phyloP scores from a whole-genome alignment of 2,329 filamentous ascomycete species.

The Colletotrichum zoysiae region DNA sequence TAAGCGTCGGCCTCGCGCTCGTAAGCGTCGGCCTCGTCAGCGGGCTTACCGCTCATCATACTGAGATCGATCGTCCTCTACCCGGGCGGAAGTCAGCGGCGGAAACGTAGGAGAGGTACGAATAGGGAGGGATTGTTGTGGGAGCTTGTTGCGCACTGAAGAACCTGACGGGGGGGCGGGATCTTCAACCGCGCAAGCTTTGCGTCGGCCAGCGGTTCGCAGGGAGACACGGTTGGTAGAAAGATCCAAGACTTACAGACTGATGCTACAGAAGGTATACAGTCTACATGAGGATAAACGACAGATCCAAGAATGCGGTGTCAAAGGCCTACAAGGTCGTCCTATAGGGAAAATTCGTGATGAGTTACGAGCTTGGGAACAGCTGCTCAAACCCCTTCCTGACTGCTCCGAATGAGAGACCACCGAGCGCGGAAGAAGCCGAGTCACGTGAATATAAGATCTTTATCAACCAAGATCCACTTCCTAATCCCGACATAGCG shows the following conservation, averaged over 20 bases:
- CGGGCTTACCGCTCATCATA: slow-evolving; percentile 43
- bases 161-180: slow-evolving; percentile 33
- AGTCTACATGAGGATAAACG: slow-evolving; percentile 36
- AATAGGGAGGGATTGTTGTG: slow-evolving; percentile 10
- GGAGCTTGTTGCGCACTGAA: slow-evolving; percentile 22
- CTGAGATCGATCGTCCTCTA: slow-evolving; percentile 38
- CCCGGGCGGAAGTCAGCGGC: slow-evolving; percentile 14
- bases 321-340: slow-evolving; percentile 20
- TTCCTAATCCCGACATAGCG: neutral
- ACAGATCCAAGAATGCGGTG: slow-evolving; percentile 6
- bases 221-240: neutral
- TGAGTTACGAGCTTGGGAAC: slow-evolving; percentile 29
- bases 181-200: slow-evolving; percentile 35
- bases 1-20: slow-evolving; percentile 47
- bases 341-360: slow-evolving; percentile 32
- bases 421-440: slow-evolving; percentile 22
- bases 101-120: neutral
- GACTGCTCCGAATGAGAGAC: slow-evolving; percentile 32
- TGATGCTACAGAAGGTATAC: slow-evolving; percentile 17
- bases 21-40: slow-evolving; percentile 41
- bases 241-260: slow-evolving; percentile 33
- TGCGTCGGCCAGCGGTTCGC: slow-evolving; percentile 18
- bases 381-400: slow-evolving; percentile 37
- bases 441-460: slow-evolving; percentile 36
- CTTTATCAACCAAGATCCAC: neutral